phyloP scores from a whole-genome alignment of 2,329 filamentous ascomycete species.

The Oidium heveae region DNA sequence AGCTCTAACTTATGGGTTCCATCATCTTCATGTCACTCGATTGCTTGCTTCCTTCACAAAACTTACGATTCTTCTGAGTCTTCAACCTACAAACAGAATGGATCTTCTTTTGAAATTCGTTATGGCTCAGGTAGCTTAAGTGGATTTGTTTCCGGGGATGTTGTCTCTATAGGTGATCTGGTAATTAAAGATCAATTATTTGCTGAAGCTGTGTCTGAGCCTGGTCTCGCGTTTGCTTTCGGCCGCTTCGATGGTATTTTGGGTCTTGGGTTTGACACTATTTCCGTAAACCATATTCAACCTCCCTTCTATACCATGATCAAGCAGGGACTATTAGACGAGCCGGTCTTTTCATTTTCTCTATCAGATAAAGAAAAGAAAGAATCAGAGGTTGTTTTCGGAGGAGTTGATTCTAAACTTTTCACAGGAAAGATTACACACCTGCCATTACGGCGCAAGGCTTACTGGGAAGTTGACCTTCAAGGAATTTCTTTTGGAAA shows the following conservation, averaged over 20 bases:
- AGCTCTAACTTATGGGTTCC: no score
- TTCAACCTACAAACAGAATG: slow-evolving; percentile 83
- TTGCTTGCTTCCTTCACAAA: slow-evolving; percentile 90
- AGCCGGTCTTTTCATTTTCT: slow-evolving; percentile 92
- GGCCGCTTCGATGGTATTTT: slow-evolving; percentile 93
- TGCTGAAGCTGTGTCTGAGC: slow-evolving; percentile 86
- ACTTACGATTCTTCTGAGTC: slow-evolving; percentile 89
- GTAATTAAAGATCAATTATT: slow-evolving; percentile 78
- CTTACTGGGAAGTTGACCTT: slow-evolving; percentile 98
- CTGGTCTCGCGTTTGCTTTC: slow-evolving; percentile 91
- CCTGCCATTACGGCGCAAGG: slow-evolving; percentile 90
- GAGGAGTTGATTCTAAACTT: slow-evolving; percentile 63
- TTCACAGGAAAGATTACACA: slow-evolving; percentile 68
- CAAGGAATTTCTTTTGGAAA: slow-evolving; percentile 77
- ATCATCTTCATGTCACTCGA: no score
- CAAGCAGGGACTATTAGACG: slow-evolving; percentile 68
- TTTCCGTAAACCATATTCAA: slow-evolving; percentile 87
- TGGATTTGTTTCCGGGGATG: slow-evolving; percentile 82
- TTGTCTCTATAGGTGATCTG: slow-evolving; percentile 66
- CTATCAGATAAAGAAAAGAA: slow-evolving; percentile 44
- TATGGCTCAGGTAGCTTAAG: slow-evolving; percentile 89
- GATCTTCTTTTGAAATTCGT: slow-evolving; percentile 70
- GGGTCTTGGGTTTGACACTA: slow-evolving; percentile 79
- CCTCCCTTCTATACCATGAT: slow-evolving; percentile 95
- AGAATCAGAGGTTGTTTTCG: slow-evolving; percentile 72